phyloP scores from a whole-genome alignment of 345 rosid species.

The Pistacia vera region DNA sequence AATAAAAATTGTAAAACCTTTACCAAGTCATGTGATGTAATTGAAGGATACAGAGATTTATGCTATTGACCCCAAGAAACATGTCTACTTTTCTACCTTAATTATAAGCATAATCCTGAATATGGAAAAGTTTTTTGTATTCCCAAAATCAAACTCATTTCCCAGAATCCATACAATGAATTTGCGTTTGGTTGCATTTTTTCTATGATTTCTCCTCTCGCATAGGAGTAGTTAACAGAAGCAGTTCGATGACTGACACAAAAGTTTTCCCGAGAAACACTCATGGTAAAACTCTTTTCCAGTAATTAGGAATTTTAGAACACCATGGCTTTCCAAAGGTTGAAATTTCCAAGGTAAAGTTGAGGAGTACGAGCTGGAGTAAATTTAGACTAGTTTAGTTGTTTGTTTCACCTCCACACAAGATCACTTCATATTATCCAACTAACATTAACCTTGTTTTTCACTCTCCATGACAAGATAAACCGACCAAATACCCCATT shows the following conservation, averaged over 20 bases:
- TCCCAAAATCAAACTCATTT: neutral
- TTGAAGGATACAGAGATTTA: no score
- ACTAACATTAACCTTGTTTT: neutral
- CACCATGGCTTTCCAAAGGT: neutral
- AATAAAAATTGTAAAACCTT: no score
- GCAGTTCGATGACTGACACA: neutral
- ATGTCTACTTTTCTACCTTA: no score
- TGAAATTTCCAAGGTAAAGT: slow-evolving; percentile 10
- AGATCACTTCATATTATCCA: no score
- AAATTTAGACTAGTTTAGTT: neutral
- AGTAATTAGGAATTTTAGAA: neutral
- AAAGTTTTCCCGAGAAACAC: neutral
- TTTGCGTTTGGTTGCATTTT: neutral
- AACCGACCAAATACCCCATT: slow-evolving; percentile 4
- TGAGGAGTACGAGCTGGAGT: neutral
- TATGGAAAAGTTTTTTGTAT: no score
- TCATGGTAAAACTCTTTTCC: neutral
- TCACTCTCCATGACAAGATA: neutral
- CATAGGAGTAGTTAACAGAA: neutral
- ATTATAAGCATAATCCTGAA: no score
- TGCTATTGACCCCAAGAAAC: no score
- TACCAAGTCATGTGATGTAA: no score
- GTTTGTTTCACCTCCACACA: no score
- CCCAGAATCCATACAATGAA: neutral
- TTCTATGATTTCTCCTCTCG: neutral